phyloP scores from a whole-genome alignment of 352 stramenopile species.

The Sclerospora graminicola region DNA sequence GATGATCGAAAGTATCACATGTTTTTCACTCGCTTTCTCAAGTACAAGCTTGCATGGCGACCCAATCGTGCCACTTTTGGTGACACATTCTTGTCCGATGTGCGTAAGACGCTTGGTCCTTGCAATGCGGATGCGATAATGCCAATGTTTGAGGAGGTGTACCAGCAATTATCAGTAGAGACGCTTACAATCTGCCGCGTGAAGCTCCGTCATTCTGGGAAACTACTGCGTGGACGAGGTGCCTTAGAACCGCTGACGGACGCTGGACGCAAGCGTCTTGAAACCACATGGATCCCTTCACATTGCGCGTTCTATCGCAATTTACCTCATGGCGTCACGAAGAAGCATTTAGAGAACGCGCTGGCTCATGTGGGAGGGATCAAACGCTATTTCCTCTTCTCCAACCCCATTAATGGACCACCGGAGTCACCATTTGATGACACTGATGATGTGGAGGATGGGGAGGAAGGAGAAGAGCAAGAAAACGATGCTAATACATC shows the following conservation, averaged over 20 bases:
- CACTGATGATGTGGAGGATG: slow-evolving; percentile 21
- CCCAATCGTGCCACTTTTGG: slow-evolving; percentile 68
- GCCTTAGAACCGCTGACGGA: slow-evolving; percentile 36
- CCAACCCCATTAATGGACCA: slow-evolving; percentile 40
- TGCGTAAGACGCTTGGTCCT: slow-evolving; percentile 49
- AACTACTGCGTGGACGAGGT: slow-evolving; percentile 46
- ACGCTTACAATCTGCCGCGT: slow-evolving; percentile 80
- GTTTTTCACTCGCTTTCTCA: slow-evolving; percentile 81
- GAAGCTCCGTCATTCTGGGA: slow-evolving; percentile 59
- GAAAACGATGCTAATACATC: slow-evolving; percentile 14
- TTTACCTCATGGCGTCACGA: slow-evolving; percentile 49
- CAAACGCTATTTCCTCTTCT: slow-evolving; percentile 65
- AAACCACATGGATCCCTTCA: slow-evolving; percentile 33
- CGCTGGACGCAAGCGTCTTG: slow-evolving; percentile 24
- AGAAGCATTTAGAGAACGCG: slow-evolving; percentile 52
- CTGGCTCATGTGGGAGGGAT: slow-evolving; percentile 57
- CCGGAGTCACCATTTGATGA: slow-evolving; percentile 31
- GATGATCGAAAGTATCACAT: slow-evolving; percentile 81
- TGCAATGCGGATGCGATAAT: slow-evolving; percentile 56
- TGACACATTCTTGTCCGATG: slow-evolving; percentile 70
- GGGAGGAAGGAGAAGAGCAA: slow-evolving; percentile 23
- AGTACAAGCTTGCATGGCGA: slow-evolving; percentile 81
- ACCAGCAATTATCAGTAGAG: slow-evolving; percentile 71
- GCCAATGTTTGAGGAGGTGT: slow-evolving; percentile 69
- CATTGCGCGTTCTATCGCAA: slow-evolving; percentile 76